Base-by-base conservation (phyloP, 768 basidiomycete species). In the Tulasnella sp. region DNA sequence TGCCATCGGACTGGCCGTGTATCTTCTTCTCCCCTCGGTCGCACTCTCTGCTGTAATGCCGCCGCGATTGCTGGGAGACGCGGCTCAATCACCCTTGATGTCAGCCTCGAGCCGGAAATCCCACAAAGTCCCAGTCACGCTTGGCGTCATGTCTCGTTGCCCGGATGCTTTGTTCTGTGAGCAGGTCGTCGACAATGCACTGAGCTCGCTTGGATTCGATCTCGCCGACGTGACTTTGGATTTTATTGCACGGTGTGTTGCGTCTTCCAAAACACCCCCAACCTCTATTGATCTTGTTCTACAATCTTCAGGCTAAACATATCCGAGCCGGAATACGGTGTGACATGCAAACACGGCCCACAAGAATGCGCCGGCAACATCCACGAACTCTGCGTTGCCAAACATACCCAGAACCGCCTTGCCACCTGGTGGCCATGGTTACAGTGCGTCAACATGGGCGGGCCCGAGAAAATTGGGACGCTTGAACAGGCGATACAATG, bases 341-440 rank as follows among this genome's bases (percentile, higher is more conserved):
- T 85, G 29, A 76, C 71, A 32, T 96, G 92, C 70, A 75, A 76
- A 73, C 91, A 94, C 65, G 91, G 90, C 15, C 70, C 71, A 4
- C 68, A 75, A 51, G 92, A 97, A 69, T 96, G 92, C 64, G 79
- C 79, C 12, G 92, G 87, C 40, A 91, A 94, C 70, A 79, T 90
- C 15, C 86, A 96, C 59, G 82, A 96, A 66, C 74, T 96, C 25
- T 97, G 93, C 67, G 84, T 69, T 8, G 17, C 12, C 59, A 63
- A 51, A 52, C 61, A 17, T 46, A 59, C 42, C 49, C 66, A 76
- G 21, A 69, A 74, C 21, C 40, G 40, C 0, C 69, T 71, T 37
- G 62, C 68, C n/a, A 71, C 70, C 19, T 90, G 86, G 85, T 93
- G 89, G 90, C 70, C 78, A 50, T 92, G 89, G 63, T 73, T 90